phyloP scores from a whole-genome alignment of 768 basidiomycete species.

The Rickenella mellea region DNA sequence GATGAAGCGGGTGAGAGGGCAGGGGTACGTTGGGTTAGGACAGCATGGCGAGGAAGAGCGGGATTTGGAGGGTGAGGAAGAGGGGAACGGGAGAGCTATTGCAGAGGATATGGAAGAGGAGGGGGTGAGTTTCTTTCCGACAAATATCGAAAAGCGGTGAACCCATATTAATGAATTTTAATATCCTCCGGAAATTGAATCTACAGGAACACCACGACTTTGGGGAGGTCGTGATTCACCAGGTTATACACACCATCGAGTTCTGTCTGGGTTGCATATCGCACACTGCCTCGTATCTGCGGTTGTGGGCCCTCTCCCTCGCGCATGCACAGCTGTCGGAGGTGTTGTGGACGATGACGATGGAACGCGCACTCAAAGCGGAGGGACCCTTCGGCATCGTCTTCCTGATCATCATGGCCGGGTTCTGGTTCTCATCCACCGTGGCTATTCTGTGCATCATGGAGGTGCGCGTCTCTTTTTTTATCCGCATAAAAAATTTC shows the following conservation, averaged over 20 bases:
- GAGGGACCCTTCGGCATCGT: conserved; percentile 48
- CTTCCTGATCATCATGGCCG: conserved; percentile 37
- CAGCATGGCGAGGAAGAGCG: conserved; percentile 46
- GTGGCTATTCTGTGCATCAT: conserved; percentile 81
- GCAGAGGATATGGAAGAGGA: conserved; percentile 63
- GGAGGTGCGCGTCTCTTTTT: conserved; percentile 58
- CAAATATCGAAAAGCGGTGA: too few relatives aligned
- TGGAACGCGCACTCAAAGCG: conserved; percentile 53
- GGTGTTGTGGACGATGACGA: conserved; percentile 85
- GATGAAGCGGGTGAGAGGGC: conserved; percentile 69
- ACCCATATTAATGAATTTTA: too few relatives aligned
- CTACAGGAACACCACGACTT: conserved; percentile 79
- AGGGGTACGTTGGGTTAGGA: conserved; percentile 72
- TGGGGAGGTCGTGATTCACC: conserved; percentile 91
- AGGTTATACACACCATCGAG: conserved; percentile 98
- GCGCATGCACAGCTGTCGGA: conserved; percentile 97
- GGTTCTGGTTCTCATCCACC: conserved; percentile 75
- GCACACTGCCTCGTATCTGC: conserved; percentile 88
- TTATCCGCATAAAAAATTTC: conserved; percentile 9
- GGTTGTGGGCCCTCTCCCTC: conserved; percentile 95
- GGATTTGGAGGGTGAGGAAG: conserved; percentile 67
- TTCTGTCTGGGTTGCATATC: conserved; percentile 99
- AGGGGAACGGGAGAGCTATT: conserved; percentile 66
- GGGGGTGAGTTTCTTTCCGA: conserved; percentile 25
- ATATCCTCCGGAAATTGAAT: too few relatives aligned